Percentiles rank a stretch among this genome's conserved stretches.
Evolutionary conservation across 2,329 filamentous ascomycete species (phyloP).

Genomic region (Venturia effusa): DNA sequence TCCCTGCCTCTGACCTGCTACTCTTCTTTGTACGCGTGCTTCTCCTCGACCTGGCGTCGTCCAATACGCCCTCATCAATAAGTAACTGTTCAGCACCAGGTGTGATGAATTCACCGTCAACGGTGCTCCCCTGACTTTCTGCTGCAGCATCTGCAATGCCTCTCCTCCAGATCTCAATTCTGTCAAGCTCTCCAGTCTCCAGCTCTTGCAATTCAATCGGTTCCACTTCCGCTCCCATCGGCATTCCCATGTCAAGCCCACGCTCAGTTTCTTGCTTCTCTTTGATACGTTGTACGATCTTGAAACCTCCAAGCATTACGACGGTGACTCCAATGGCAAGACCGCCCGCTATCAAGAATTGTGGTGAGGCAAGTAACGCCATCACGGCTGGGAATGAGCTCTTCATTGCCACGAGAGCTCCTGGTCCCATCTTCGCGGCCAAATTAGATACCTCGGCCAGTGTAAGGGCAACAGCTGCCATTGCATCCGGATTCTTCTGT

Average conservation of each 20-base stretch:
- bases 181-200: conserved; percentile 43
- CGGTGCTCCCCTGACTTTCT: conserved; percentile 45
- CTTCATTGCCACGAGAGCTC: conserved; percentile 66
- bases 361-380: conserved; percentile 73
- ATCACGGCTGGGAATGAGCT: conserved; percentile 76
- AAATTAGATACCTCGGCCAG: conserved; percentile 83
- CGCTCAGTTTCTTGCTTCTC: conserved; percentile 25
- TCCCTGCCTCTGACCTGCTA: neutral
- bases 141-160: conserved; percentile 50
- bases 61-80: conserved; percentile 37
- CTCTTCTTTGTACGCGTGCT: conserved; percentile 2
- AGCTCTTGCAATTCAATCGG: conserved; percentile 42
- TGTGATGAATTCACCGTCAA: conserved; percentile 56
- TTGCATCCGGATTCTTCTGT: conserved; percentile 76
- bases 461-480: conserved; percentile 86
- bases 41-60: conserved; percentile 15
- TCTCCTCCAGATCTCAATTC: conserved; percentile 52
- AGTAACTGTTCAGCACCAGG: conserved; percentile 41
- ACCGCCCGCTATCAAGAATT: conserved; percentile 88
- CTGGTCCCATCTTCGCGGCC: conserved; percentile 72
- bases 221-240: conserved; percentile 14
- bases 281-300: conserved; percentile 83
- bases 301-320: conserved; percentile 92
- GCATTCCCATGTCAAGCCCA: neutral
- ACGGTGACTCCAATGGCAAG: conserved; percentile 88